Base-by-base conservation (phyloP, 148 eudicot species). In the Dysphania ambrosioides region DNA sequence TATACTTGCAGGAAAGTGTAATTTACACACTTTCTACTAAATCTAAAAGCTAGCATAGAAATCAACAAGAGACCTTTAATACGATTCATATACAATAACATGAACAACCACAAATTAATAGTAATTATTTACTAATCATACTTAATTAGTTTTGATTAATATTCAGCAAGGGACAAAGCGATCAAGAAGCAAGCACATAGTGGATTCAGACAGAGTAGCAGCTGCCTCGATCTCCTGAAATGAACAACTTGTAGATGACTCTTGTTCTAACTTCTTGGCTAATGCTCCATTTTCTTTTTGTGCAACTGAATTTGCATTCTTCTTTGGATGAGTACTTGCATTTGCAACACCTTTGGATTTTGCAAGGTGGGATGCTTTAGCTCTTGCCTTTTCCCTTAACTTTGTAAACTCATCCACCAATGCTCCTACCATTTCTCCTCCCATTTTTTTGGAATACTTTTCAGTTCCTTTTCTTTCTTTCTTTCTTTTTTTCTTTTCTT, bases 101-200 rank as follows among this genome's bases (percentile, higher is more conserved):
- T 53, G 0, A 19, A 53, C 21, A n/a, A n/a, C 5, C 23, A 53
- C 58, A 53, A 53, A 15, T 68, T 2, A 0, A 69, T 49, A 70
- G 23, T 15, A 47, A 49, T 56, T 4, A 21, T 34, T 38, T 13
- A 18, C 34, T 29, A 21, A 29, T 36, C 40, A 31, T 16, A 41
- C 36, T 1, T 15, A 30, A 34, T 75, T 15, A 30, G 26, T 75
- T 16, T 47, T 53, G 26, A 2, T 55, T 23, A 7, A 42, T 23
- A 23, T 40, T 83, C 78, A 90, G 9, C 83, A 85, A 0, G 92
- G 90, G 5, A 79, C 88, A 83, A 90, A 90, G 19, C 88, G 88
- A 76, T 90, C 96, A 81, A 90, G 84, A 75, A 88, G 88, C 85
- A 88, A 66, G 27, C 74, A 82, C 35, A 90, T 66, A 8, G 87